These are phyloP conservation scores for Russula sp. DNA, from an alignment of 768 basidiomycete genomes.

Conservation along the genomic window DNA sequence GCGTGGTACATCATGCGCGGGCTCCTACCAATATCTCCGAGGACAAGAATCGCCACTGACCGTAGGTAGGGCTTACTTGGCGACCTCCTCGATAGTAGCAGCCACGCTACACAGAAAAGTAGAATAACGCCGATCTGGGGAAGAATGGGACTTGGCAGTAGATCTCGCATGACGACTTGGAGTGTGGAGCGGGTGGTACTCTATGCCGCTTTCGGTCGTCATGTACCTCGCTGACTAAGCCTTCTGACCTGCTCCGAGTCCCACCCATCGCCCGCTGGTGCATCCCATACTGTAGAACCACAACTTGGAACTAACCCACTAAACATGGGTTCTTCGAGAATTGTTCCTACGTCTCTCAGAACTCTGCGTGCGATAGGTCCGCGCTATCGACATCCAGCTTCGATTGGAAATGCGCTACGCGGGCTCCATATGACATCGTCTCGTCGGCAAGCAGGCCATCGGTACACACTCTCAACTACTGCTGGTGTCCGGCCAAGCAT, in stretches of 20 bases:
- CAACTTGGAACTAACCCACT: neutral
- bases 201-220: too few species aligned
- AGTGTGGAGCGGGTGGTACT: neutral
- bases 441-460: conserved; percentile 1
- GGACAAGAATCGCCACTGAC: conserved; percentile 82
- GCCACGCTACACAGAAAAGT: conserved; percentile 5
- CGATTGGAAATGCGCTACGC: neutral
- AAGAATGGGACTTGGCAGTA: neutral
- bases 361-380: neutral
- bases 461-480: conserved; percentile 13
- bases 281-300: neutral
- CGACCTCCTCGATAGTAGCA: neutral
- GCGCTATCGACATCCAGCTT: neutral
- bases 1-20: conserved; percentile 99
- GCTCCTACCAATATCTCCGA: conserved; percentile 93
- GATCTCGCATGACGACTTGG: neutral
- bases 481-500: conserved; percentile 14
- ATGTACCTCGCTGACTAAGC: conserved; percentile 14
- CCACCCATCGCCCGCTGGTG: neutral
- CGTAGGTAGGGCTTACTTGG: conserved; percentile 37
- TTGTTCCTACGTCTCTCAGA: neutral
- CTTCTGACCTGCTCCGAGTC: neutral
- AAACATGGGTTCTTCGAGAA: conserved; percentile 7
- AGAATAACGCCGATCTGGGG: neutral
- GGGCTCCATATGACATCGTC: conserved; percentile 3